Base-by-base conservation (phyloP, 2,329 filamentous ascomycete species). In the Pseudogymnoascus sp. region DNA sequence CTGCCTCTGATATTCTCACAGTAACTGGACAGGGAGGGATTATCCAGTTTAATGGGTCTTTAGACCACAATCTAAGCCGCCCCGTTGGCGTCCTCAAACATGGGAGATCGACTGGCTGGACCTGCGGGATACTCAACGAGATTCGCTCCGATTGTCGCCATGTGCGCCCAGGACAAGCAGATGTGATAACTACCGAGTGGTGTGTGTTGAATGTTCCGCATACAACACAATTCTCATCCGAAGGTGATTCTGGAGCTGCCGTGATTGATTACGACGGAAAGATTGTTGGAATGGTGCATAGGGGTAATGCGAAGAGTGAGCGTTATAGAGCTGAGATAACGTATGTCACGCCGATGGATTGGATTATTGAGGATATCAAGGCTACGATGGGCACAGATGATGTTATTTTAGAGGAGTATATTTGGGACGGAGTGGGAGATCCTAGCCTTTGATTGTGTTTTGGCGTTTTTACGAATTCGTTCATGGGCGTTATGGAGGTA, bases 311-410 rank as follows among this genome's bases (percentile, higher is more conserved):
- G 10, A 33, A 33, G 18, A 45, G 35, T 18, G 35, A 60, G 21
- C 5, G 4, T 21, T 33, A 45, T 31, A 42, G 15, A 29, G 33
- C 39, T 33, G 37, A 45, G 21, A 42, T 60, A 7, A 60, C 37
- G 13, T 48, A 60, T 48, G 59, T 37, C 1, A 60, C 35, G 15
- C 59, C 59, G 35, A 60, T 60, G 37, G 59, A 48, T n/a, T 60
- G 36, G 59, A 21, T 60, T 15, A 33, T 60, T 29, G 21, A 48
- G 8, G 37, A 48, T 45, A 60, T 48, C 13, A 60, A 45, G 42
- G 42, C 42, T 3, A 29, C 42, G 9, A 48, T 48, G 42, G 42
- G 25, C 1, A 29, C 42, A 6, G 25, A 48, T 13, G 42, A 48
- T 48, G 25, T 48, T 48, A n/a, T 29, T 48, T 29, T 48, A 3